Evolutionary conservation across 2,329 filamentous ascomycete genomes (phyloP).

Genomic region (Aspergillus neoniger): DNA sequence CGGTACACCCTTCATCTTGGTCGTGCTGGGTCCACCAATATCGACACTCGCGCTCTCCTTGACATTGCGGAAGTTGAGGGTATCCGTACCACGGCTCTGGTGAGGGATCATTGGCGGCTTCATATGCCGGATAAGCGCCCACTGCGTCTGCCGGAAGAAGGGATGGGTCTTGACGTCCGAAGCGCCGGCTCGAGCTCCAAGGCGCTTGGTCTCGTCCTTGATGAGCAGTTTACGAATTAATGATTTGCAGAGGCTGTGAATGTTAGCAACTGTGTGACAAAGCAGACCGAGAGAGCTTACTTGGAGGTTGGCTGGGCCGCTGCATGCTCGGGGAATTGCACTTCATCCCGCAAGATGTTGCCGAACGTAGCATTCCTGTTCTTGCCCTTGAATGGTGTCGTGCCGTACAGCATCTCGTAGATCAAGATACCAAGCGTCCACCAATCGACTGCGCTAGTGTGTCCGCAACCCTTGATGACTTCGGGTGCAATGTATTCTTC

Average conservation of each 20-base stretch:
- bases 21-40: slow-evolving; percentile 43
- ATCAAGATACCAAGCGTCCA: slow-evolving; percentile 97
- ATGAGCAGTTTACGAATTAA: slow-evolving; percentile 94
- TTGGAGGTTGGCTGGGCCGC: slow-evolving; percentile 85
- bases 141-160: slow-evolving; percentile 94
- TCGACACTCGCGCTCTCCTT: slow-evolving; percentile 97
- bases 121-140: slow-evolving; percentile 95
- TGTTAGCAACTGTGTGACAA: slow-evolving; percentile 5
- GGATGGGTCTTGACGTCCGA: slow-evolving; percentile 95
- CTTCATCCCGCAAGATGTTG: slow-evolving; percentile 93
- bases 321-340: slow-evolving; percentile 88
- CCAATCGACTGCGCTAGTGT: slow-evolving; percentile 98
- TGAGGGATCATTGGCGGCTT: slow-evolving; percentile 96
- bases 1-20: slow-evolving; percentile 71
- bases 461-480: slow-evolving; percentile 97
- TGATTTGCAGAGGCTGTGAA: slow-evolving; percentile 85
- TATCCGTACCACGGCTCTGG: slow-evolving; percentile 86
- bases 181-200: slow-evolving; percentile 90
- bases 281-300: slow-evolving; percentile 58
- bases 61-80: slow-evolving; percentile 95
- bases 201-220: slow-evolving; percentile 92
- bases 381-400: slow-evolving; percentile 98
- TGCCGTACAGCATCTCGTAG: slow-evolving; percentile 98
- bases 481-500: slow-evolving; percentile 99
- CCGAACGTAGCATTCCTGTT: slow-evolving; percentile 97